These are phyloP conservation scores for Lizanozyma gosingica DNA, from an alignment of 1,139 yeast genomes.

Conservation along the genomic window DNA sequence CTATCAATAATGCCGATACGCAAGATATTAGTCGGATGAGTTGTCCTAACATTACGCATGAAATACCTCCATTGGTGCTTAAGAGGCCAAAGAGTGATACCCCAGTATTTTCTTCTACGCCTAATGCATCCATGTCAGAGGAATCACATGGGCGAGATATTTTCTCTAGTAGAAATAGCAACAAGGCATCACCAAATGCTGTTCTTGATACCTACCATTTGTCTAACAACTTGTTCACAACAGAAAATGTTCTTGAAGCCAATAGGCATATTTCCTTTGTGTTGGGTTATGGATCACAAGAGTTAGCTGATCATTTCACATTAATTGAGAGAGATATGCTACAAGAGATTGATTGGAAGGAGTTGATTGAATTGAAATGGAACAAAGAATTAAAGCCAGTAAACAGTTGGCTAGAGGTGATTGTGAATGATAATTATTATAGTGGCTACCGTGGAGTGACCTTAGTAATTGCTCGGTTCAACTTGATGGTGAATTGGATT, in stretches of 20 bases:
- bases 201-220: conserved; percentile 30
- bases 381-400: conserved; percentile 57
- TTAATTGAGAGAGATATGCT: conserved; percentile 77
- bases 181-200: conserved; percentile 21
- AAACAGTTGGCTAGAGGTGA: conserved; percentile 79
- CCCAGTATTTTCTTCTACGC: not conserved
- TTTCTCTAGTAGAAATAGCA: conserved; percentile 2
- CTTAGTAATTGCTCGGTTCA: conserved; percentile 80
- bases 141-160: not conserved
- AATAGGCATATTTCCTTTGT: conserved; percentile 69
- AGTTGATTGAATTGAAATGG: conserved; percentile 73
- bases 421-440: conserved; percentile 50
- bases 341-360: conserved; percentile 88
- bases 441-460: conserved; percentile 60
- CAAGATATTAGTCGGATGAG: conserved; percentile 26
- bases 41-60: conserved; percentile 16
- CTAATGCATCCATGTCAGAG: not conserved
- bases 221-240: conserved; percentile 19
- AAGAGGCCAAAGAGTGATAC: conserved; percentile 1
- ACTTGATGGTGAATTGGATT: conserved; percentile 86
- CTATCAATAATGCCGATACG: conserved; percentile 34
- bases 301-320: conserved; percentile 74
- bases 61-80: conserved; percentile 19
- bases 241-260: conserved; percentile 28
- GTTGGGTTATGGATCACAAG: conserved; percentile 55